Percentiles rank a stretch among this genome's conserved stretches.
These are phyloP conservation scores for Xylaria intraflava DNA, from an alignment of 495 filamentous ascomycete species.

Conservation along the genomic window DNA sequence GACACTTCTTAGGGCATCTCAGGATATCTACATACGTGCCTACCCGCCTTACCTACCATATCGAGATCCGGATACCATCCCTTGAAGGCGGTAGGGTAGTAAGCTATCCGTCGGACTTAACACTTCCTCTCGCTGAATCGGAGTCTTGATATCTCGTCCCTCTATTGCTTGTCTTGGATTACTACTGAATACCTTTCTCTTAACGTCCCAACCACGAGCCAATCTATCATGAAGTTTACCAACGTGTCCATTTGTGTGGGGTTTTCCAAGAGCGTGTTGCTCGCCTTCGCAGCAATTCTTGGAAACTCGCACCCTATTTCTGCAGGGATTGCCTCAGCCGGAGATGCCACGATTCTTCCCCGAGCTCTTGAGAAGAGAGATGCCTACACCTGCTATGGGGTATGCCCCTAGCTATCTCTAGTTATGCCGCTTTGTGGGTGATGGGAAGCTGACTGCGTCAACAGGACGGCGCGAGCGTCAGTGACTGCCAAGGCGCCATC, in stretches of 20 bases:
- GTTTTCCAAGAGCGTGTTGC: background rate
- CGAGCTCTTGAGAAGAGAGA: constrained; percentile 20
- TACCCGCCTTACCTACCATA: background rate
- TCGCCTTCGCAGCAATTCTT: background rate
- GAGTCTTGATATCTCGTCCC: background rate
- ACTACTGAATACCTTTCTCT: background rate
- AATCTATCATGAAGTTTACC: constrained; percentile 13
- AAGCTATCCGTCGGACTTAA: background rate
- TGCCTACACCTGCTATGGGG: constrained; percentile 25
- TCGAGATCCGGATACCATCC: too few species aligned
- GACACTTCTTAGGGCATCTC: background rate
- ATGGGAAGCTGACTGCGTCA: background rate
- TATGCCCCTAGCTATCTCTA: constrained; percentile 11
- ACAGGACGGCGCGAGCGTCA: constrained; percentile 4
- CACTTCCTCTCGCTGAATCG: background rate
- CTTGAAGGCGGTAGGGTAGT: too few species aligned
- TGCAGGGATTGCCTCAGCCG: background rate
- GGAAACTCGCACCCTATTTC: background rate
- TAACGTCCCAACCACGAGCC: background rate
- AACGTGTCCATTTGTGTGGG: background rate
- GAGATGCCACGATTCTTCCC: background rate
- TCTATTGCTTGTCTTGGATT: background rate
- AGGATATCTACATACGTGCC: background rate
- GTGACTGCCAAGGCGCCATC: constrained; percentile 21
- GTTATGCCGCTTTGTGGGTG: constrained; percentile 2